Base-by-base conservation (phyloP, 257 asterid genomes). In the Linaria vulgaris region DNA sequence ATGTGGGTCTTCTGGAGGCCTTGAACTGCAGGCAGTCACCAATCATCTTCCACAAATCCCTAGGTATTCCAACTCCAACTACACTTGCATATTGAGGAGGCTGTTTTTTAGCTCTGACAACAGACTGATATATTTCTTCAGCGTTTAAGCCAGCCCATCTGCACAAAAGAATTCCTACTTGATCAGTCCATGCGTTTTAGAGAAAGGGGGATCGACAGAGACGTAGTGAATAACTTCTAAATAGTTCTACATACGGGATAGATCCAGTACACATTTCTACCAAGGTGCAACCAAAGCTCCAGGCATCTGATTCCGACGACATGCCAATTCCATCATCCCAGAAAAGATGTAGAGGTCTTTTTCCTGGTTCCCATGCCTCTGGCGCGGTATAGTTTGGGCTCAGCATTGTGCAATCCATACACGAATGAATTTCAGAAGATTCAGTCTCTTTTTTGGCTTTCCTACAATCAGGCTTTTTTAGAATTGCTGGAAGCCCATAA, bases 211-310 rank as follows among this genome's bases (percentile, higher is more conserved):
- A 59, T 3, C 12, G 22, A 34, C 9, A 31, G 62, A 17, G 39
- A 59, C 41, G 17, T 10, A 41, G 17, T 54, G 59, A 54, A 34
- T 34, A 34, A 34, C 10, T 34, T 34, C 9, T 34, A 34, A 74
- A 68, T 38, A 67, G 56, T 49, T 70, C 38, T 72, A 85, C 99
- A 60, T 90, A 94, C 99, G 99, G 99, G 67, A 83, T 81, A 78
- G 95, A 74, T 77, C 99, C 99, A 23, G 99, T 94, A 84, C 99
- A 94, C 99, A 94, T 94, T 79, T 94, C 97, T 63, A 89, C 97
- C 81, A 94, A 72, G 47, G 99, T 94, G 68, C 99, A 94, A 58
- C 99, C 99, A 77, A 94, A 94, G 84, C 99, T 94, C 99, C 99
- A 94, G 74, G 99, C 91, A 74, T 94, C 99, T 52, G 99, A 94